These are phyloP conservation scores for Wolfiporia cocos DNA, from an alignment of 1,284 basidiomycete genomes.

Conservation along the genomic window DNA sequence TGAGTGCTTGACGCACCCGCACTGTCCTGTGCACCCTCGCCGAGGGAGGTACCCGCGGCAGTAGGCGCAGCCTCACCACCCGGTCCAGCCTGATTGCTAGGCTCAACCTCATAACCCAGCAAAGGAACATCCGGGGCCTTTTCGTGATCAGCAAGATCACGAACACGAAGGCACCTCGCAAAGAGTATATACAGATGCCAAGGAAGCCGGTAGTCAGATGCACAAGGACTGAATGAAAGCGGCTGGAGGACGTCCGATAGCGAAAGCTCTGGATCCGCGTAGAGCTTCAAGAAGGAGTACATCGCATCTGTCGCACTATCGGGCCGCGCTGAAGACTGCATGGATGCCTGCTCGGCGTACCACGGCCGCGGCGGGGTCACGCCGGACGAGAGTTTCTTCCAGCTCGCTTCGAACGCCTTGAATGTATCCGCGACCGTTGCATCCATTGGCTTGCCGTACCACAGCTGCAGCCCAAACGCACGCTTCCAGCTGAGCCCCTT, in stretches of 20 bases:
- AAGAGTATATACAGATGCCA: slow-evolving; percentile 95
- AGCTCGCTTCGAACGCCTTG: slow-evolving; percentile 55
- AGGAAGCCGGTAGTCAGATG: slow-evolving; percentile 76
- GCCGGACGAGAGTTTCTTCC: slow-evolving; percentile 34
- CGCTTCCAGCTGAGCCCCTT: slow-evolving; percentile 92
- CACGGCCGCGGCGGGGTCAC: slow-evolving; percentile 68
- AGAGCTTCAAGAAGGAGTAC: slow-evolving; percentile 81
- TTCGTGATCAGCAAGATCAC: slow-evolving; percentile 83
- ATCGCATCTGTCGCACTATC: slow-evolving; percentile 81
- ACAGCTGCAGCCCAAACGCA: slow-evolving; percentile 85
- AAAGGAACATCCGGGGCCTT: too few relatives aligned
- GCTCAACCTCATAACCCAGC: neutral
- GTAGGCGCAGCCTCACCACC: too few relatives aligned
- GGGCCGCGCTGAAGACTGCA: slow-evolving; percentile 29
- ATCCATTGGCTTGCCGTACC: slow-evolving; percentile 81
- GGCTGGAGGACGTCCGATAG: slow-evolving; percentile 60
- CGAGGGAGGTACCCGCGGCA: too few relatives aligned
- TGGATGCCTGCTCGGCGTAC: slow-evolving; percentile 45
- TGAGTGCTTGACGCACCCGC: too few relatives aligned
- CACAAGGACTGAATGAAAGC: slow-evolving; percentile 70
- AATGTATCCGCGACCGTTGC: slow-evolving; percentile 69
- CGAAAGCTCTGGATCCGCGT: slow-evolving; percentile 61
- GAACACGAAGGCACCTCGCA: slow-evolving; percentile 72
- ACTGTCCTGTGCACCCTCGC: too few relatives aligned
- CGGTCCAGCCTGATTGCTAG: neutral